These are phyloP conservation scores for Yamadazyma sp. DNA, from an alignment of 805 yeast species.

Conservation along the genomic window DNA sequence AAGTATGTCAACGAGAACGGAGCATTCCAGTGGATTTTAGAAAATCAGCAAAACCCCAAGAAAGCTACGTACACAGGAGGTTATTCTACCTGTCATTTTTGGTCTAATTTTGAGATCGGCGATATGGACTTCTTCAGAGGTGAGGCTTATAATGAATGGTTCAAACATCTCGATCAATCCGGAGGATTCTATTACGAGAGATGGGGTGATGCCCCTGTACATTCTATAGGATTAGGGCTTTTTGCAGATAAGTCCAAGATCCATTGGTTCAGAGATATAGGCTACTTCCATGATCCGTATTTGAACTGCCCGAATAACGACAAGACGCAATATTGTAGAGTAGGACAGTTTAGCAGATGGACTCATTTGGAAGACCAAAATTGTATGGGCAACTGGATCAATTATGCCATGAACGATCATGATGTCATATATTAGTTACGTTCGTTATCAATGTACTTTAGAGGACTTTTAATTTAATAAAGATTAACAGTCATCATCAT, in stretches of 20 bases:
- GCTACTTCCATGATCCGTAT: constrained; percentile 75
- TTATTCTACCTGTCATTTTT: constrained; percentile 78
- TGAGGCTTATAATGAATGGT: constrained; percentile 65
- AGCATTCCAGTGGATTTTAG: constrained; percentile 53
- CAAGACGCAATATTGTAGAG: constrained; percentile 46
- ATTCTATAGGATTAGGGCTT: constrained; percentile 68
- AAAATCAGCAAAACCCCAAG: constrained; percentile 50
- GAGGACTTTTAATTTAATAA: neutral
- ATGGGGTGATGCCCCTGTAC: constrained; percentile 95
- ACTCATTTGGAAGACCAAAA: constrained; percentile 60
- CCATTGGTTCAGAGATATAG: constrained; percentile 88
- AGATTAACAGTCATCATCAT: neutral
- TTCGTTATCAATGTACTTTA: neutral
- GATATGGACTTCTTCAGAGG: constrained; percentile 77
- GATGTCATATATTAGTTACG: constrained; percentile 1
- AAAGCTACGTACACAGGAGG: constrained; percentile 43
- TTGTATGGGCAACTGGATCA: constrained; percentile 73
- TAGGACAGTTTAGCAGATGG: constrained; percentile 57
- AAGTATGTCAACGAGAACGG: constrained; percentile 49
- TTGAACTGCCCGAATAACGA: constrained; percentile 65
- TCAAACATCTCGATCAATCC: constrained; percentile 58
- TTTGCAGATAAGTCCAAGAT: constrained; percentile 67
- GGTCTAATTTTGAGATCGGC: constrained; percentile 88
- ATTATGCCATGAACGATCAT: constrained; percentile 28
- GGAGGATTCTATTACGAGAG: constrained; percentile 89